Evolutionary conservation across 257 asterid genomes (phyloP).

Genomic region (Jasminum sambac): DNA sequence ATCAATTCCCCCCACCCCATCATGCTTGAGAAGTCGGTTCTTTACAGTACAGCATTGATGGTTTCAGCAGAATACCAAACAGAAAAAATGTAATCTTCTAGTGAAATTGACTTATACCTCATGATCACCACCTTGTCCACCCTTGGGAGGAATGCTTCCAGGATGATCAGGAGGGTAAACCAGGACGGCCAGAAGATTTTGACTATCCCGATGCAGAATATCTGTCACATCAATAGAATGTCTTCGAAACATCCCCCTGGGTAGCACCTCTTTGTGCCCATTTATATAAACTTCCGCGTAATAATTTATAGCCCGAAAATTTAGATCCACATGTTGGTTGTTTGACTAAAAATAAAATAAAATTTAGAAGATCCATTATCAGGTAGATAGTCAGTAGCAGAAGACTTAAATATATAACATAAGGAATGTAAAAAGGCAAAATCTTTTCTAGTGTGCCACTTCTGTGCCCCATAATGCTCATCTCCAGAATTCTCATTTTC

Average conservation of each 20-base stretch:
- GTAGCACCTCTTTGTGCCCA: slow-evolving; percentile 81
- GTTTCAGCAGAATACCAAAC: neutral
- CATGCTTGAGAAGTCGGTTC: neutral
- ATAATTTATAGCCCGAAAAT: slow-evolving; percentile 86
- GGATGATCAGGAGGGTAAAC: slow-evolving; percentile 99
- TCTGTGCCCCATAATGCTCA: neutral
- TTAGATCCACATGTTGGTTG: slow-evolving; percentile 66
- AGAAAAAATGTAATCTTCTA: slow-evolving; percentile 1
- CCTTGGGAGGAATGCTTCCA: slow-evolving; percentile 81
- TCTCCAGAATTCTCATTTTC: neutral
- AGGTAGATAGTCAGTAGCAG: slow-evolving; percentile 10
- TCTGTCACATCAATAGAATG: slow-evolving; percentile 78
- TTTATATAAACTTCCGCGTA: slow-evolving; percentile 89
- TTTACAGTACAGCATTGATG: slow-evolving; percentile 13
- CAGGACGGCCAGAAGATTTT: slow-evolving; percentile 83
- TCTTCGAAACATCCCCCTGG: slow-evolving; percentile 97
- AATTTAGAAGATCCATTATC: slow-evolving; percentile 33
- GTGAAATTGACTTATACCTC: slow-evolving; percentile 62
- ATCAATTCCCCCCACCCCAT: slow-evolving; percentile 10
- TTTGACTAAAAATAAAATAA: slow-evolving; percentile 54
- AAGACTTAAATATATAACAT: neutral
- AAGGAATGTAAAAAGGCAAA: neutral
- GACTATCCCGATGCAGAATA: slow-evolving; percentile 56
- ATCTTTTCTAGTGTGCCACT: neutral
- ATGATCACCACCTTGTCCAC: slow-evolving; percentile 99